A percentile compares a stretch with the other conserved stretches of the same genome.
Evolutionary conservation across 208 protist genomes (phyloP).

Genomic region (Trypanosoma lewisi): DNA sequence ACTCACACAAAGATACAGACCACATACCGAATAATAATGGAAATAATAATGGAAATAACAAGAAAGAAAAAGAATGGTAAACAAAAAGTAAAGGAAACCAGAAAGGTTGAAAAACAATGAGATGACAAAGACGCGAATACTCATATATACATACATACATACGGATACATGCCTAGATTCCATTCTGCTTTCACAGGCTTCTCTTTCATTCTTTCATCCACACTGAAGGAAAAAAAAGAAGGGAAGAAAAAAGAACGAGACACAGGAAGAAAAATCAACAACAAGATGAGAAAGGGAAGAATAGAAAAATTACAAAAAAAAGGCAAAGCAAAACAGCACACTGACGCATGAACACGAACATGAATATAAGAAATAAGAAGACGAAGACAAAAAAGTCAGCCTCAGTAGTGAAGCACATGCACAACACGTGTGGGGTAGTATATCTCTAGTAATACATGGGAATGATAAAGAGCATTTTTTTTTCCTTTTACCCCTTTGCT

Average conservation of each 20-base stretch:
- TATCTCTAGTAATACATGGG: no score
- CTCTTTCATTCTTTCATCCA: slow-evolving; percentile 7
- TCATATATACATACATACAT: neutral
- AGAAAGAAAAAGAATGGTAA: neutral
- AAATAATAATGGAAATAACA: no score
- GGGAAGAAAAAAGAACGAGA: slow-evolving; percentile 13
- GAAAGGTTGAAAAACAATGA: slow-evolving; percentile 19
- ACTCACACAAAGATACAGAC: neutral
- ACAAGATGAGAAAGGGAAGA: slow-evolving; percentile 14
- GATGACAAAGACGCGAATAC: slow-evolving; percentile 8
- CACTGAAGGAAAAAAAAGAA: slow-evolving; percentile 10
- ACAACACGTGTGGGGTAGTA: no score
- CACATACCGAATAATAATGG: no score
- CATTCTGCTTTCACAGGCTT: neutral
- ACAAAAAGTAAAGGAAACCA: no score
- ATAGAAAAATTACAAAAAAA: neutral
- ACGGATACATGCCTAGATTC: neutral
- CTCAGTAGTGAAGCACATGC: no score
- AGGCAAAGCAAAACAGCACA: slow-evolving; percentile 1
- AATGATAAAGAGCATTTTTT: no score
- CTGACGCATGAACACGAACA: neutral
- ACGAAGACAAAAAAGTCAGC: slow-evolving; percentile 13
- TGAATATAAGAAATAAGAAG: neutral
- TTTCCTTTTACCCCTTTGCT: no score
- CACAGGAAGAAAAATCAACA: slow-evolving; percentile 2